Base-by-base conservation (phyloP, 176 grass and related monocot genomes). In the Canna indica region DNA sequence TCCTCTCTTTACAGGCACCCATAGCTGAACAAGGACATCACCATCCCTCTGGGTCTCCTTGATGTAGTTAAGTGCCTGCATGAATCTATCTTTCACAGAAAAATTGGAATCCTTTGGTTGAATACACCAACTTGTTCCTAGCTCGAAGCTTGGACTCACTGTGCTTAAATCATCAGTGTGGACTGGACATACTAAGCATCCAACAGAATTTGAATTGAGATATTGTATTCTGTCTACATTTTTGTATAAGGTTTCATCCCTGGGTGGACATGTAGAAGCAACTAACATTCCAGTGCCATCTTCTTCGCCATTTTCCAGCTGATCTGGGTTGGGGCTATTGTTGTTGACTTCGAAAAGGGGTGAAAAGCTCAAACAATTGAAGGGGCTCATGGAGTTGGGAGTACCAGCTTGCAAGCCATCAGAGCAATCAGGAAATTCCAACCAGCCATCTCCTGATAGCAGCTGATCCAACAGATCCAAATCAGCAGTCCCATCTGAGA, bases 391-490 rank as follows among this genome's bases (percentile, higher is more conserved):
- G 53, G 54, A 73, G 35, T 29, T 74, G 36, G 77, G 65, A 24
- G 81, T 80, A 73, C 81, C 76, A 66, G 67, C 53, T 25, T 81
- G 72, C 38, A 85, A 75, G 41, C 85, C 84, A 34, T 90, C 81
- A 81, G 88, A 89, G 72, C 67, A 73, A 76, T 96, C 60, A 31
- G 14, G 44, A 31, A 70, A 70, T 8, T 70, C 68, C 68, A 70
- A 48, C 68, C 68, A 70, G 27, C 68, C 68, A 70, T 47, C 90
- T 35, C 54, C 48, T 18, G 86, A 74, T 38, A 93, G 86, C 27
- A 99, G 67, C 69, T 86, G 90, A 75, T 99, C 94, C 26, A 99
- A 81, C 68, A 93, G 77, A 79, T 99, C 86, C 78, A 90, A 58
- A 74, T 97, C 88, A 11, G 85, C 73, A 15, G 81, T n/a, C 18